phyloP scores from a whole-genome alignment of 306 rosid species.

The Glycine soja region DNA sequence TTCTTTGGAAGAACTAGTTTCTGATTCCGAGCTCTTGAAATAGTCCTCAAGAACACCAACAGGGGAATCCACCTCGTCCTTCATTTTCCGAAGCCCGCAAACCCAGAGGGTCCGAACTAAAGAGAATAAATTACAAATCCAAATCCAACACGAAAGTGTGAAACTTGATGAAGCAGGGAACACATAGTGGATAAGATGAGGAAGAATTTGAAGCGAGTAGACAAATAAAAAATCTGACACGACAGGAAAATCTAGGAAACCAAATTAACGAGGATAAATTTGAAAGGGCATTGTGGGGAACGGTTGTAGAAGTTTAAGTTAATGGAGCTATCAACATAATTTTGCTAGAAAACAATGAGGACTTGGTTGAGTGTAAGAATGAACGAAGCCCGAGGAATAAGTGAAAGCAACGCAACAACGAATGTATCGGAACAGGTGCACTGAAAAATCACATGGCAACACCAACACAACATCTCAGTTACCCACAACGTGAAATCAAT shows the following conservation, averaged over 20 bases:
- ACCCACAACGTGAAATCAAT: background rate
- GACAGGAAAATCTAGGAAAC: too few species aligned
- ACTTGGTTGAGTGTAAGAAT: background rate
- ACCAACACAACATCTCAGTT: slow-evolving; percentile 19
- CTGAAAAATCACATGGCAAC: slow-evolving; percentile 7
- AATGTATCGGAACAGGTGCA: slow-evolving; percentile 16
- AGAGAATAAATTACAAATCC: background rate
- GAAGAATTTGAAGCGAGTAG: too few species aligned
- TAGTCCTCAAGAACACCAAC: slow-evolving; percentile 80
- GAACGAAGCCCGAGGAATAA: background rate
- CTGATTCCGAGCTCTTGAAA: slow-evolving; percentile 72
- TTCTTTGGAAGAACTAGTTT: slow-evolving; percentile 64
- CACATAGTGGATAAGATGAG: background rate
- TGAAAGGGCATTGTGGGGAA: too few species aligned
- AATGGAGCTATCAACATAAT: too few species aligned
- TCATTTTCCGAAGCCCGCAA: slow-evolving; percentile 50
- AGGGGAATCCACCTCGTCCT: slow-evolving; percentile 65
- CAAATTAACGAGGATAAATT: too few species aligned
- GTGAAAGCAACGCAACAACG: slow-evolving; percentile 5
- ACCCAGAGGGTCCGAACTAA: too few species aligned
- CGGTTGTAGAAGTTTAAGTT: too few species aligned
- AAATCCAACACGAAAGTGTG: slow-evolving; percentile 34
- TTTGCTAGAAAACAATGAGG: too few species aligned
- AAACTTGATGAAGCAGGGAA: slow-evolving; percentile 6
- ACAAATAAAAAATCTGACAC: too few species aligned